phyloP scores from a whole-genome alignment of 306 rosid species.

The Calophaca sinica region DNA sequence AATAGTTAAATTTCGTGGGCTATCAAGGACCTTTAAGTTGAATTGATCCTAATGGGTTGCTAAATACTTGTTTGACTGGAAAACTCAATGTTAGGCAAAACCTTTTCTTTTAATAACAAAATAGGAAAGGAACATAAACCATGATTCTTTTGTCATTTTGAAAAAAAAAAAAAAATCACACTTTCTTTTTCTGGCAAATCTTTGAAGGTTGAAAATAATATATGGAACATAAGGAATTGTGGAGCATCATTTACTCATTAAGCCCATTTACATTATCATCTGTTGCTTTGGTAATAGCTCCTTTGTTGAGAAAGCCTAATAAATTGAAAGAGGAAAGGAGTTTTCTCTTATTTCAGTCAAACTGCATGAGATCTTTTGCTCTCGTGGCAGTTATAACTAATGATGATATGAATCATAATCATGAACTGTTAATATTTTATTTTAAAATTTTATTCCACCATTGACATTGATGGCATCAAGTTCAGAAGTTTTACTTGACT shows the following conservation, averaged over 20 bases:
- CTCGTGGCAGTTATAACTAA: too few species aligned
- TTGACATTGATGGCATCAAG: too few species aligned
- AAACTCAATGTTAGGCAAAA: neutral
- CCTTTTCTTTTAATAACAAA: too few species aligned
- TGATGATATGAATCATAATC: too few species aligned
- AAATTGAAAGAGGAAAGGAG: neutral
- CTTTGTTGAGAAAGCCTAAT: neutral
- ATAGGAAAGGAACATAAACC: neutral
- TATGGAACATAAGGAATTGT: constrained; percentile 1
- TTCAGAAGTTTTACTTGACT: neutral
- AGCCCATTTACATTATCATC: constrained; percentile 21
- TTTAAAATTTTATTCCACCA: too few species aligned
- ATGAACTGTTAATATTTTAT: too few species aligned
- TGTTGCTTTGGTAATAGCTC: neutral
- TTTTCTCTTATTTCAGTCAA: too few species aligned
- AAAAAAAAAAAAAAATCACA: neutral
- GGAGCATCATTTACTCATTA: constrained; percentile 2
- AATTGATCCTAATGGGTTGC: constrained; percentile 16
- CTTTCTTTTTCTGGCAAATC: neutral
- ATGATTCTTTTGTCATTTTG: constrained; percentile 19
- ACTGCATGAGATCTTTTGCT: too few species aligned
- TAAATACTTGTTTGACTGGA: neutral
- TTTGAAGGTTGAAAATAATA: constrained; percentile 3
- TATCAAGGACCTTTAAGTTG: constrained; percentile 3
- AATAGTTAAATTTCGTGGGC: neutral